Percentiles rank a stretch among this genome's conserved stretches.
phyloP scores from a whole-genome alignment of 2,329 filamentous ascomycete genomes.

The Sarocladiaceae sp. region DNA sequence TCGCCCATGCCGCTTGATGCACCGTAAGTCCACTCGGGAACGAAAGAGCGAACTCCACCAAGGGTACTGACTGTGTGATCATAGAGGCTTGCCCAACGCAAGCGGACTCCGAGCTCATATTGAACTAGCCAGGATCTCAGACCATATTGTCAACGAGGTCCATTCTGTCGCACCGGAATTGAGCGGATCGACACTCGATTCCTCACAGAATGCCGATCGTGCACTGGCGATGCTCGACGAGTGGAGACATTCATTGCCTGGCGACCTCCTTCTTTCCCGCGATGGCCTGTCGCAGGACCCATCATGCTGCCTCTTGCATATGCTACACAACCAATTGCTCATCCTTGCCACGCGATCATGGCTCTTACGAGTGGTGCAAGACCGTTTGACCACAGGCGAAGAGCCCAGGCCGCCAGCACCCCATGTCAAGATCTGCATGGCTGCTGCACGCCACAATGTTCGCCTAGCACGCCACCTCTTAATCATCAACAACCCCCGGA shows the following conservation, averaged over 20 bases:
- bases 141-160: slow-evolving; percentile 41
- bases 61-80: neutral
- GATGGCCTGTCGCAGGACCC: slow-evolving; percentile 32
- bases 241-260: slow-evolving; percentile 34
- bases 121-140: slow-evolving; percentile 39
- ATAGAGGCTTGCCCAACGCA: slow-evolving; percentile 36
- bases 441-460: slow-evolving; percentile 40
- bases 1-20: slow-evolving; percentile 33
- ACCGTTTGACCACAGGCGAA: slow-evolving; percentile 27
- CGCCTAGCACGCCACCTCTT: slow-evolving; percentile 34
- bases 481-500: slow-evolving; percentile 28
- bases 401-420: slow-evolving; percentile 11
- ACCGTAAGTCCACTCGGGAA: slow-evolving; percentile 26
- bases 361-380: slow-evolving; percentile 41
- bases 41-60: neutral
- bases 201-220: slow-evolving; percentile 28
- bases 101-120: slow-evolving; percentile 39
- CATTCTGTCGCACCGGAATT: slow-evolving; percentile 30
- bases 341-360: slow-evolving; percentile 42
- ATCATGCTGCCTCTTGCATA: slow-evolving; percentile 38
- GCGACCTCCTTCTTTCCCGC: slow-evolving; percentile 29
- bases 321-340: slow-evolving; percentile 44
- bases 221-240: slow-evolving; percentile 34
- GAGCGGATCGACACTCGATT: slow-evolving; percentile 17
- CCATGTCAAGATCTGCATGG: slow-evolving; percentile 32